Conservation (phyloP, 345 rosid species). For the Litchi chinensis region DNA sequence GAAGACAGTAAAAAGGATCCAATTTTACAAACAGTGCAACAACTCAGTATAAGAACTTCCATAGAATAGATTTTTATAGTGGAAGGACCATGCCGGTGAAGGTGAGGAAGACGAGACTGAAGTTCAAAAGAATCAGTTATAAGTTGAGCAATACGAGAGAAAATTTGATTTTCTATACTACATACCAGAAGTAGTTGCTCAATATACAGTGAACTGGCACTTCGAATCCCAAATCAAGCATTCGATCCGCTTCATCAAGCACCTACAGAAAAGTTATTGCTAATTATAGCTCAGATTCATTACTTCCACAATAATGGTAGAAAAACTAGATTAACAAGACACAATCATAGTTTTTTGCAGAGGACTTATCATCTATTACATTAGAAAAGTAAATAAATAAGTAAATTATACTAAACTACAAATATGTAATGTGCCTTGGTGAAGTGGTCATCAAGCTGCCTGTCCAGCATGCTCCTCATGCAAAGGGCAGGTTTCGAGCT, state of each 20-base stretch:
- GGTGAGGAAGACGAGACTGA: background rate
- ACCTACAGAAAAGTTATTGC: slow-evolving; percentile 50
- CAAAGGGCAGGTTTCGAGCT: too few relatives aligned
- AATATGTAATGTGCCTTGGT: too few relatives aligned
- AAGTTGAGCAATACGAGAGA: background rate
- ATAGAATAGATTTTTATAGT: background rate
- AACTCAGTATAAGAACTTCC: background rate
- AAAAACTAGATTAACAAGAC: background rate
- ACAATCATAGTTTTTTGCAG: background rate
- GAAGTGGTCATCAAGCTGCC: too few relatives aligned
- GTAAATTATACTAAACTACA: too few relatives aligned
- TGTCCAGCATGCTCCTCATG: too few relatives aligned
- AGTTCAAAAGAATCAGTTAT: background rate
- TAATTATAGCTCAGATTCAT: background rate
- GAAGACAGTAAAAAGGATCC: background rate
- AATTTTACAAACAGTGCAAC: background rate
- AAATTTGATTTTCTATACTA: slow-evolving; percentile 22
- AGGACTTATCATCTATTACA: background rate
- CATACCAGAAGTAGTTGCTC: slow-evolving; percentile 70
- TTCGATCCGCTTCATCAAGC: slow-evolving; percentile 97
- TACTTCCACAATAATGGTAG: background rate
- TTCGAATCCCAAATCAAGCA: slow-evolving; percentile 99
- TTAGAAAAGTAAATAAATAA: background rate
- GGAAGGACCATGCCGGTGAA: background rate
- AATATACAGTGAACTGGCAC: slow-evolving; percentile 83